phyloP scores from a whole-genome alignment of 1,284 basidiomycete species.

The Bondarzewia mesenterica region DNA sequence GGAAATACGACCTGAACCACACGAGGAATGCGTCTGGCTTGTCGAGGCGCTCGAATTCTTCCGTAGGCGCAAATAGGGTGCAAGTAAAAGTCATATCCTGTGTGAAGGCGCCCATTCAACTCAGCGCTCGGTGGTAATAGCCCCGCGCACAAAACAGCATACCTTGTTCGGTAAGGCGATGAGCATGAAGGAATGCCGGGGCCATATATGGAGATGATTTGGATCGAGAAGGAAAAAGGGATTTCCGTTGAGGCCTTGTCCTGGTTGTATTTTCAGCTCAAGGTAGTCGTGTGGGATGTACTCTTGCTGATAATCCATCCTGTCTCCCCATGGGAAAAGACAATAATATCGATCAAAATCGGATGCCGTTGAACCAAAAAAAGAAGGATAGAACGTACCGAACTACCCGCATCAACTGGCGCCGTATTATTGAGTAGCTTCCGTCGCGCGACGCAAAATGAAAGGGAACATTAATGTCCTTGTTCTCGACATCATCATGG shows the following conservation, averaged over 20 bases:
- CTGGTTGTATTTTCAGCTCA: slow-evolving; percentile 91
- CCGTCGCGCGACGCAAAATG: slow-evolving; percentile 87
- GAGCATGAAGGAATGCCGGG: slow-evolving; percentile 96
- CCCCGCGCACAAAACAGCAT: slow-evolving; percentile 14
- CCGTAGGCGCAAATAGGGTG: slow-evolving; percentile 87
- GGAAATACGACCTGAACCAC: slow-evolving; percentile 85
- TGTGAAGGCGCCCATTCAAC: slow-evolving; percentile 12
- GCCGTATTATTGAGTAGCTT: slow-evolving; percentile 77
- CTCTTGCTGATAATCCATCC: slow-evolving; percentile 90
- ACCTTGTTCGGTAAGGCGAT: slow-evolving; percentile 97
- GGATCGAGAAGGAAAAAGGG: slow-evolving; percentile 80
- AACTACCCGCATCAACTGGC: slow-evolving; percentile 85
- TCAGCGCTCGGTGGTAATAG: slow-evolving; percentile 16
- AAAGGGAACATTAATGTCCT: slow-evolving; percentile 48
- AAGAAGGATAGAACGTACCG: slow-evolving; percentile 47
- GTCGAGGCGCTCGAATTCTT: slow-evolving; percentile 65
- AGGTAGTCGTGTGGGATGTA: slow-evolving; percentile 96
- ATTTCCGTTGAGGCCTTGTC: slow-evolving; percentile 50
- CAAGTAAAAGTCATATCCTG: slow-evolving; percentile 84
- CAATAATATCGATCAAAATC: slow-evolving; percentile 18
- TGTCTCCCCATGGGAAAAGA: slow-evolving; percentile 28
- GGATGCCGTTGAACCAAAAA: slow-evolving; percentile 12
- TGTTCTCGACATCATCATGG: slow-evolving; percentile 34
- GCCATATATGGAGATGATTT: slow-evolving; percentile 98
- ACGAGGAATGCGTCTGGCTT: slow-evolving; percentile 51